Base-by-base conservation (phyloP, 345 rosid species). In the Boechera stricta region DNA sequence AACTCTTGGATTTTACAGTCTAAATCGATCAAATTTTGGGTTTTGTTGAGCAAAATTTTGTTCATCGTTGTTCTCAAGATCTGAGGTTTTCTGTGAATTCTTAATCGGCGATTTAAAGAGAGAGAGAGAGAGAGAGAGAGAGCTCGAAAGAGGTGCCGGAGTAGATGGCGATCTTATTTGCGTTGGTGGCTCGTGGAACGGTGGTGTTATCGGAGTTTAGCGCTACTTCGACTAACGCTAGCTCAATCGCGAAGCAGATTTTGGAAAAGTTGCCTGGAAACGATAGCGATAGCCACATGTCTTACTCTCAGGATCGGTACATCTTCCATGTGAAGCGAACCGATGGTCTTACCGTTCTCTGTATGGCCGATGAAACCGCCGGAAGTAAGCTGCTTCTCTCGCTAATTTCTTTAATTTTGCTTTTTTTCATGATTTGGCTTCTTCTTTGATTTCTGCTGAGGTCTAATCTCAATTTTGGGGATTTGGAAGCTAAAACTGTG, bases 261-360 rank as follows among this genome's bases (percentile, higher is more conserved):
- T 69, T 92, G 35, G 97, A 93, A 41, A 95, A 92, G 75, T 76
- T 89, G 5, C 96, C 96, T 0, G 98, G 97, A 1, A 64, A 81
- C 77, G 74, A 79, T 7, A 47, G 84, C 31, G 96, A 91, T 63
- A 89, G 85, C 83, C 85, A 95, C 75, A 86, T 84, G 36, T 92
- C 99, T 1, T 92, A 89, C 70, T 94, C 99, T 64, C 96, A 94
- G 71, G 98, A 87, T 78, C 98, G 98, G 7, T 90, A 77, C 72
- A 87, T 92, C 67, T 94, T 94, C 82, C 98, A 94, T 62, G 90
- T 92, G 74, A 92, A 90, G 61, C 98, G 98, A 80, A 94, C 96
- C 77, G 98, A 94, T 72, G 98, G 99, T 71, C 96, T 92, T 71
- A 84, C 97, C 81, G 94, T 83, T 59, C 97, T 94, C 81, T 94